These are phyloP conservation scores for Colletotrichum chrysophilum DNA, from an alignment of 2,329 filamentous ascomycete species.

Conservation along the genomic window DNA sequence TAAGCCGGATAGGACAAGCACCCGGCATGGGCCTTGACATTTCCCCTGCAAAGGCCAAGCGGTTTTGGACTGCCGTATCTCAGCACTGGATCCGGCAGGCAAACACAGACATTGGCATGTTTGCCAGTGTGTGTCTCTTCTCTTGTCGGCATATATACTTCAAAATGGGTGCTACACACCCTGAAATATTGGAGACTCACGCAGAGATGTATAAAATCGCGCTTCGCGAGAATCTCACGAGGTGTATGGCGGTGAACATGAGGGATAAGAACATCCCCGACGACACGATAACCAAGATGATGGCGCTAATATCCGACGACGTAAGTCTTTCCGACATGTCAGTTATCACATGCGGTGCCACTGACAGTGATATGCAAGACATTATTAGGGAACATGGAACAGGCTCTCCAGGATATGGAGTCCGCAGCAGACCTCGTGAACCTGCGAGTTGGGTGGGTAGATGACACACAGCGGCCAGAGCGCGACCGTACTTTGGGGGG, in stretches of 20 bases:
- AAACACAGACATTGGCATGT: slow-evolving; percentile 24
- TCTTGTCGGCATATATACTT: slow-evolving; percentile 22
- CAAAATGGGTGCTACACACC: neutral
- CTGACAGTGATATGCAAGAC: neutral
- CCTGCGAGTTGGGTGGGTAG: neutral
- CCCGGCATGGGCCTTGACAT: neutral
- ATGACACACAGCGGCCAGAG: neutral
- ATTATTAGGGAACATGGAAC: neutral
- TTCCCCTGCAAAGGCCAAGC: neutral
- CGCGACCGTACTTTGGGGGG: neutral
- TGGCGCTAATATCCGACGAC: slow-evolving; percentile 22
- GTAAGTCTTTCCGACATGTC: neutral
- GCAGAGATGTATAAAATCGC: slow-evolving; percentile 19
- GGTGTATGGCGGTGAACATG: slow-evolving; percentile 7
- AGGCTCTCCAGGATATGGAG: neutral
- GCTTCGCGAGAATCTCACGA: slow-evolving; percentile 17
- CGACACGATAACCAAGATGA: slow-evolving; percentile 25
- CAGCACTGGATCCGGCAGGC: slow-evolving; percentile 24
- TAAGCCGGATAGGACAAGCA: slow-evolving; percentile 1
- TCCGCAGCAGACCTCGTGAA: neutral
- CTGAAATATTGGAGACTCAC: neutral
- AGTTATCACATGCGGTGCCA: neutral
- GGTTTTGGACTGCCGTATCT: slow-evolving; percentile 14
- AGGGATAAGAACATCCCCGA: slow-evolving; percentile 10
- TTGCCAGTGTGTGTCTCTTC: slow-evolving; percentile 22